Conservation (phyloP, 164 flowering plant species). For the Kingdonia uniflora region DNA sequence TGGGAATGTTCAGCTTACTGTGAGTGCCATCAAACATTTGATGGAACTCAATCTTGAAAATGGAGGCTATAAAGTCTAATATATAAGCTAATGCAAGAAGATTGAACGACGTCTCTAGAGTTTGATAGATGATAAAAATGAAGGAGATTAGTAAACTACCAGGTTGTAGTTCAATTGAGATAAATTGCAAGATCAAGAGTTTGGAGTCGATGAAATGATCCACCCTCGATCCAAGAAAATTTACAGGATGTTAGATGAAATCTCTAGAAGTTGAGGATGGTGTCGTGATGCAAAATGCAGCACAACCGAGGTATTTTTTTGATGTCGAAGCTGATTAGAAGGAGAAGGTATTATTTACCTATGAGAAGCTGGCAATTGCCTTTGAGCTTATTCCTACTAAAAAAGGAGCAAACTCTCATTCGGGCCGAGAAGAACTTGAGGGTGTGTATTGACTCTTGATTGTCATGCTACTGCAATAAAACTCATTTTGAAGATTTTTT, state of each 20-base stretch:
- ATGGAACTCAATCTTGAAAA: constrained; percentile 9
- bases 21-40: constrained; percentile 9
- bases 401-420: constrained; percentile 14
- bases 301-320: constrained; percentile 27
- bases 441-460: constrained; percentile 30
- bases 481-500: constrained; percentile 23
- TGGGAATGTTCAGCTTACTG: constrained; percentile 25
- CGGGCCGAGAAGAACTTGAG: constrained; percentile 30
- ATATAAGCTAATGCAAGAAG: constrained; percentile 32
- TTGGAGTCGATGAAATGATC: constrained; percentile 23
- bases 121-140: constrained; percentile 26
- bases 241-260: constrained; percentile 27
- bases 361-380: constrained; percentile 36
- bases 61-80: constrained; percentile 23
- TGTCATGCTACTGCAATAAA: constrained; percentile 33
- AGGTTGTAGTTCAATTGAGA: constrained; percentile 22
- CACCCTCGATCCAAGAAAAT: constrained; percentile 26
- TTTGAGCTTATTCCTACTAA: constrained; percentile 22
- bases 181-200: constrained; percentile 26
- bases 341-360: constrained; percentile 26
- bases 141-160: constrained; percentile 22
- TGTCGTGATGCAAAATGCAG: constrained; percentile 24
- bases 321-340: constrained; percentile 36
- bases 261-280: constrained; percentile 17
- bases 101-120: constrained; percentile 25